Evolutionary conservation across 148 eudicot species (phyloP).

Genomic region (Linanthus parryae): DNA sequence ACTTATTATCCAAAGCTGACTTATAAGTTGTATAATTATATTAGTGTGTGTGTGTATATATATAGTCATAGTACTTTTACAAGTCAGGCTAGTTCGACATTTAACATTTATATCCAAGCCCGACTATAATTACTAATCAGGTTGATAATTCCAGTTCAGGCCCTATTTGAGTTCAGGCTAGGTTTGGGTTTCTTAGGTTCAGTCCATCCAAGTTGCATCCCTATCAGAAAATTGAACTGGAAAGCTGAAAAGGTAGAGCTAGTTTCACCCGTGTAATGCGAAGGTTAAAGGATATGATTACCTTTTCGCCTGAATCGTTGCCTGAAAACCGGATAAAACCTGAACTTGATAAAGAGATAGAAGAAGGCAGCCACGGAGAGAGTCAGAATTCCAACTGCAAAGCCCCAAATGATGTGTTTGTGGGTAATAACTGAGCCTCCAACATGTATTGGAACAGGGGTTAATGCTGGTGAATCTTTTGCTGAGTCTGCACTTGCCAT

Average conservation of each 20-base stretch:
- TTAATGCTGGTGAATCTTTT: constrained; percentile 11
- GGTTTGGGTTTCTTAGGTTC: too few relatives aligned
- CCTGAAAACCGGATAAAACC: constrained; percentile 17
- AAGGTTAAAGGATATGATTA: too few relatives aligned
- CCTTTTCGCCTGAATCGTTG: constrained; percentile 17
- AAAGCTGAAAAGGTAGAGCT: background rate
- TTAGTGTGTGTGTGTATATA: too few relatives aligned
- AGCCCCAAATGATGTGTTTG: constrained; percentile 11
- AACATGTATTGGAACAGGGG: background rate
- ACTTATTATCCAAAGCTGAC: too few relatives aligned
- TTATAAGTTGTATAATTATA: too few relatives aligned
- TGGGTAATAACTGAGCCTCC: constrained; percentile 6
- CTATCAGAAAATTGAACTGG: background rate
- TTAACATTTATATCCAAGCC: too few relatives aligned
- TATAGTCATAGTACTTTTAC: too few relatives aligned
- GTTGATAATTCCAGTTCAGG: too few relatives aligned
- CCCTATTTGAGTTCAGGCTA: too few relatives aligned
- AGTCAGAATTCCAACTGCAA: constrained; percentile 5
- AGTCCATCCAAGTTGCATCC: too few relatives aligned
- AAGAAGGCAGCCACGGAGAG: constrained; percentile 14
- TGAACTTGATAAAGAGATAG: constrained; percentile 21
- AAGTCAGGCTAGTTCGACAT: too few relatives aligned
- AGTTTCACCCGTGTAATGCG: background rate
- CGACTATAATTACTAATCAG: too few relatives aligned
- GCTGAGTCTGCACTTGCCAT: constrained; percentile 2